Conservation (phyloP, 1,139 yeast species). For the Geotrichum candidum region DNA sequence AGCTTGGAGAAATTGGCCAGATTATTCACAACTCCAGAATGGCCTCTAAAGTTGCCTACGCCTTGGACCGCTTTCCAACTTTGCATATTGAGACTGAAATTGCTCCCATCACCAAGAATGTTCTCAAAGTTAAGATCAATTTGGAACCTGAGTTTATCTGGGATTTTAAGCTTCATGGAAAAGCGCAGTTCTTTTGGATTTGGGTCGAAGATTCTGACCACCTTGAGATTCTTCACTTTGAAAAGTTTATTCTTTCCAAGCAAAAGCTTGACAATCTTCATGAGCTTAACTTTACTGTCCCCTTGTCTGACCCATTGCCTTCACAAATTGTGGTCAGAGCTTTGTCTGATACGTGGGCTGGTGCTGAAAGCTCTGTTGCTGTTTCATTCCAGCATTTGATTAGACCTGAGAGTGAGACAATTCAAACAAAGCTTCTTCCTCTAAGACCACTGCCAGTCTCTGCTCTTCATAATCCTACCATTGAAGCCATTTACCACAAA, state of each 20-base stretch:
- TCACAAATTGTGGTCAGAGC: slow-evolving; percentile 77
- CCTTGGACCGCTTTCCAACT: slow-evolving; percentile 69
- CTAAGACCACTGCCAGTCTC: slow-evolving; percentile 81
- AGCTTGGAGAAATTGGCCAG: slow-evolving; percentile 74
- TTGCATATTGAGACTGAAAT: slow-evolving; percentile 70
- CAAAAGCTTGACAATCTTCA: slow-evolving; percentile 54
- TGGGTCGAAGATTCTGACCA: slow-evolving; percentile 74
- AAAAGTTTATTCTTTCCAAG: slow-evolving; percentile 63
- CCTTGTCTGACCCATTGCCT: slow-evolving; percentile 81
- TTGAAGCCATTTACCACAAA: slow-evolving; percentile 60
- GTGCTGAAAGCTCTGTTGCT: slow-evolving; percentile 70
- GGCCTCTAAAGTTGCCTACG: slow-evolving; percentile 58
- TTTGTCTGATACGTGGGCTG: slow-evolving; percentile 84
- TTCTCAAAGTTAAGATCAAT: slow-evolving; percentile 69
- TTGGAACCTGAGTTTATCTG: slow-evolving; percentile 75
- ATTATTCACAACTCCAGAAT: slow-evolving; percentile 72
- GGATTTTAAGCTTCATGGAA: slow-evolving; percentile 79
- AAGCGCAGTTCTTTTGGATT: slow-evolving; percentile 85
- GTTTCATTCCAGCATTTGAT: slow-evolving; percentile 88
- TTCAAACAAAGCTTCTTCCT: slow-evolving; percentile 71
- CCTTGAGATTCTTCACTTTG: slow-evolving; percentile 71
- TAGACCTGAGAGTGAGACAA: slow-evolving; percentile 79
- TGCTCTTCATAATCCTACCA: slow-evolving; percentile 63
- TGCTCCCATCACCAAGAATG: slow-evolving; percentile 85
- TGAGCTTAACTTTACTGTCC: slow-evolving; percentile 88